Evolutionary conservation across 2,329 filamentous ascomycete genomes (phyloP).

Genomic region (Neoarthrinium moseri): DNA sequence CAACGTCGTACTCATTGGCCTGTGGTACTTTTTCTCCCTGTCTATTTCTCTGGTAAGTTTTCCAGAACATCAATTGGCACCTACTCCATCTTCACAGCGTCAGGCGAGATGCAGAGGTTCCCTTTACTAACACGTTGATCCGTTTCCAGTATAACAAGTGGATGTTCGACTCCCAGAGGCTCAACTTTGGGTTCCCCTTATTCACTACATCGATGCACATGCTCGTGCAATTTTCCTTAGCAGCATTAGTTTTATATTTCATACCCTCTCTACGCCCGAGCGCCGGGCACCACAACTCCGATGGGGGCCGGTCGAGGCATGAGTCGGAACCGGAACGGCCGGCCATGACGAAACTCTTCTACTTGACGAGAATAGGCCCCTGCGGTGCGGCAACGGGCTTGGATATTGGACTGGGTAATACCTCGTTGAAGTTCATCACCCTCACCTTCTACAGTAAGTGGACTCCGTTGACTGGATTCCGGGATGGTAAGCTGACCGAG

Average conservation of each 20-base stretch:
- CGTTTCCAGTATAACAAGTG: conserved; percentile 90
- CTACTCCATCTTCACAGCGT: neutral
- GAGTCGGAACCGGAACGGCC: conserved; percentile 53
- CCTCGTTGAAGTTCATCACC: conserved; percentile 91
- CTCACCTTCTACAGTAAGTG: conserved; percentile 88
- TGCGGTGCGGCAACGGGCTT: conserved; percentile 91
- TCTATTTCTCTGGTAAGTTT: conserved; percentile 81
- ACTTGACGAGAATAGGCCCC: conserved; percentile 85
- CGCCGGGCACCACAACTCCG: conserved; percentile 44
- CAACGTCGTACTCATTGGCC: conserved; percentile 76
- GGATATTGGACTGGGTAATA: conserved; percentile 95
- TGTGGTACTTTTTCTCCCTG: conserved; percentile 91
- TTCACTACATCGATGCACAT: conserved; percentile 96
- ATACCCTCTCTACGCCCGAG: conserved; percentile 79
- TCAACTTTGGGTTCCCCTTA: conserved; percentile 91
- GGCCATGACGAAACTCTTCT: conserved; percentile 88
- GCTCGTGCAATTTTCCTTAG: conserved; percentile 85
- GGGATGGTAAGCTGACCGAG: neutral
- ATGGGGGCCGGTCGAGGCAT: conserved; percentile 49
- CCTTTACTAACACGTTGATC: conserved; percentile 22
- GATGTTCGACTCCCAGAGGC: conserved; percentile 88
- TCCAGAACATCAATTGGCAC: neutral
- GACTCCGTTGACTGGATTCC: neutral
- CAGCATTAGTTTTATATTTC: conserved; percentile 75
- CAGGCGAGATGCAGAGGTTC: conserved; percentile 1